Percentiles rank a stretch among this genome's conserved stretches.
These are phyloP conservation scores for Lathyrus sativus DNA, from an alignment of 306 rosid genomes.

Conservation along the genomic window DNA sequence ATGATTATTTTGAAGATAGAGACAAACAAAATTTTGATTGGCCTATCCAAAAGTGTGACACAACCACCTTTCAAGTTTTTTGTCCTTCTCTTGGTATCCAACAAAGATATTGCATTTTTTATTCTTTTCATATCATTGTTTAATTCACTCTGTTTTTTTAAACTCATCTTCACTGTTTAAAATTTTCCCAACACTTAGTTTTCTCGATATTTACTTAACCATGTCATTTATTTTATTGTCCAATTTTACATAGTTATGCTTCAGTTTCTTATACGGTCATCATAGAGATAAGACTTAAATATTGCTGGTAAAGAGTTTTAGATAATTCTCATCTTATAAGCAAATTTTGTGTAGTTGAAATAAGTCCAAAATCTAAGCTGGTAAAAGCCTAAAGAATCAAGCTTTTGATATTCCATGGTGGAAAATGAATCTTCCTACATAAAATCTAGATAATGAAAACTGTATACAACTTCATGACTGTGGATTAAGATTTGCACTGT, in stretches of 20 bases:
- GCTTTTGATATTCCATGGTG: neutral
- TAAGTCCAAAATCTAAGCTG: neutral
- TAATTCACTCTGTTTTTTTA: neutral
- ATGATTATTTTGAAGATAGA: slow-evolving; percentile 17
- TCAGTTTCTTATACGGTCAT: neutral
- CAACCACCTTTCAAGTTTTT: slow-evolving; percentile 7
- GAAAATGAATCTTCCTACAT: neutral
- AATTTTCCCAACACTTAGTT: neutral
- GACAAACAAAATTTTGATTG: slow-evolving; percentile 21
- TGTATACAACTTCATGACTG: neutral
- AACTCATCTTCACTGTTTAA: neutral
- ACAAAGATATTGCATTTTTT: neutral
- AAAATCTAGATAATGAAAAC: neutral
- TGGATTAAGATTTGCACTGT: neutral
- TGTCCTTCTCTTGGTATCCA: neutral
- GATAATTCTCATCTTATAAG: neutral
- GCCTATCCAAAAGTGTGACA: slow-evolving; percentile 28
- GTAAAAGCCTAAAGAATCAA: slow-evolving; percentile 13
- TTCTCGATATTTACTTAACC: neutral
- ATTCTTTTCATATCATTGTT: neutral
- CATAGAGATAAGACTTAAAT: neutral
- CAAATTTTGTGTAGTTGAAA: neutral
- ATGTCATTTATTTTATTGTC: neutral
- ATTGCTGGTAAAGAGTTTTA: neutral
- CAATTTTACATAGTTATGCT: too few species aligned